phyloP scores from a whole-genome alignment of 1,284 basidiomycete species.

The Leccinum fuscescens region DNA sequence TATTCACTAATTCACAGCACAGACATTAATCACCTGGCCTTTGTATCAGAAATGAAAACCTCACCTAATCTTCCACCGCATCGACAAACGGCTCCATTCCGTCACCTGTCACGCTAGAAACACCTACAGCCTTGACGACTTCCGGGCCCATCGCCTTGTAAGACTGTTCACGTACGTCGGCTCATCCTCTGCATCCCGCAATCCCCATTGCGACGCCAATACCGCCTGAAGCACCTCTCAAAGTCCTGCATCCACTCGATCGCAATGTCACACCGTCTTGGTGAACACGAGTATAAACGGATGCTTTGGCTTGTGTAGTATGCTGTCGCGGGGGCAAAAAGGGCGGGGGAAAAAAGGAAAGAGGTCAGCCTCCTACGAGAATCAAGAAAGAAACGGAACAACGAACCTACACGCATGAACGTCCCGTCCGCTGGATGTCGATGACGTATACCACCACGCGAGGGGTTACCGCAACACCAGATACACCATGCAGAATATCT shows the following conservation, averaged over 20 bases:
- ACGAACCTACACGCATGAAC: constrained; percentile 93
- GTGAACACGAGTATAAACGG: constrained; percentile 48
- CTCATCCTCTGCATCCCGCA: constrained; percentile 81
- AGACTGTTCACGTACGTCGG: constrained; percentile 99
- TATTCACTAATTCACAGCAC: constrained; percentile 64
- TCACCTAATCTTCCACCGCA: constrained; percentile 76
- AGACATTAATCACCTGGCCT: constrained; percentile 11
- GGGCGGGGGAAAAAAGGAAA: not conserved
- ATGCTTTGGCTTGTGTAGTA: too few relatives aligned
- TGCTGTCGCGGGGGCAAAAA: not conserved
- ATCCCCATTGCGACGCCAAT: constrained; percentile 60
- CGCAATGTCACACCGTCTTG: too few relatives aligned
- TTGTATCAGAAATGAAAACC: constrained; percentile 21
- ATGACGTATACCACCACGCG: constrained; percentile 95
- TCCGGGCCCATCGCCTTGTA: constrained; percentile 58
- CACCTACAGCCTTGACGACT: constrained; percentile 82
- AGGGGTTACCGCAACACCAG: constrained; percentile 81
- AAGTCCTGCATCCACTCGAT: too few relatives aligned
- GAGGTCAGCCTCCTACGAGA: not conserved
- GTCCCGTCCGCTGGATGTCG: constrained; percentile 92
- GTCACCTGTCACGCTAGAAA: constrained; percentile 92
- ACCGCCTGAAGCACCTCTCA: constrained; percentile 66
- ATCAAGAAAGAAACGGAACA: not conserved
- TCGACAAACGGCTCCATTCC: constrained; percentile 91
- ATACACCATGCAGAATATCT: constrained; percentile 31